phyloP scores from a whole-genome alignment of 148 eudicot species.

The Chenopodium suecicum region DNA sequence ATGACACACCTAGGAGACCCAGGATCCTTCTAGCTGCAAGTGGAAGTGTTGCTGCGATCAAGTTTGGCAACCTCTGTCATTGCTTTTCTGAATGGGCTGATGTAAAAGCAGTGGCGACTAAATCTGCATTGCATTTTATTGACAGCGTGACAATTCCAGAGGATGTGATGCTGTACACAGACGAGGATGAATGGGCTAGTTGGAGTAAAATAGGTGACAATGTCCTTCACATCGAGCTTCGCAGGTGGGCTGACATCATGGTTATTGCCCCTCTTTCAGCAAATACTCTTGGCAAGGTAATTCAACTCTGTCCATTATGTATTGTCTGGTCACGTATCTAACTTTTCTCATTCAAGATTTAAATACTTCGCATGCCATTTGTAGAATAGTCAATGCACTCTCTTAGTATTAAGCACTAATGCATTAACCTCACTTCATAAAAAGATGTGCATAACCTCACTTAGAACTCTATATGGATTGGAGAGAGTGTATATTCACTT shows the following conservation, averaged over 20 bases:
- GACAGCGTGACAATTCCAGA: constrained; percentile 62
- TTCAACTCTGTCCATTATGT: neutral
- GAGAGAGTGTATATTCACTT: too few species aligned
- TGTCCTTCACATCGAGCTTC: constrained; percentile 91
- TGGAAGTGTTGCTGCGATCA: constrained; percentile 96
- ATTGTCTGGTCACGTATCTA: neutral
- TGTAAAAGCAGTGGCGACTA: constrained; percentile 82
- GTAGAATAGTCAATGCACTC: too few species aligned
- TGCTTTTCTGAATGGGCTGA: constrained; percentile 97
- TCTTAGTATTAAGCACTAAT: too few species aligned
- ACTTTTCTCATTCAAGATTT: neutral
- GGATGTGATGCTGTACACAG: constrained; percentile 73
- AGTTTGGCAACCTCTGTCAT: constrained; percentile 81
- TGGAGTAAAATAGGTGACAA: constrained; percentile 84
- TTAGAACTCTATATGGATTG: too few species aligned
- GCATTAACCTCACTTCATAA: too few species aligned
- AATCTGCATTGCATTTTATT: constrained; percentile 73
- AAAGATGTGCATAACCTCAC: too few species aligned
- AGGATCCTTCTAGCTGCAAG: constrained; percentile 90
- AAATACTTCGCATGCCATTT: too few species aligned
- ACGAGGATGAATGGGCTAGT: constrained; percentile 88
- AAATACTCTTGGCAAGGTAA: constrained; percentile 92
- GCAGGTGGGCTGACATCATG: constrained; percentile 95
- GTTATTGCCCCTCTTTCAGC: constrained; percentile 94
- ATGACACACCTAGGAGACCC: constrained; percentile 52